Base-by-base conservation (phyloP, 805 yeast genomes). In the Zygosaccharomyces pseudorouxii region DNA sequence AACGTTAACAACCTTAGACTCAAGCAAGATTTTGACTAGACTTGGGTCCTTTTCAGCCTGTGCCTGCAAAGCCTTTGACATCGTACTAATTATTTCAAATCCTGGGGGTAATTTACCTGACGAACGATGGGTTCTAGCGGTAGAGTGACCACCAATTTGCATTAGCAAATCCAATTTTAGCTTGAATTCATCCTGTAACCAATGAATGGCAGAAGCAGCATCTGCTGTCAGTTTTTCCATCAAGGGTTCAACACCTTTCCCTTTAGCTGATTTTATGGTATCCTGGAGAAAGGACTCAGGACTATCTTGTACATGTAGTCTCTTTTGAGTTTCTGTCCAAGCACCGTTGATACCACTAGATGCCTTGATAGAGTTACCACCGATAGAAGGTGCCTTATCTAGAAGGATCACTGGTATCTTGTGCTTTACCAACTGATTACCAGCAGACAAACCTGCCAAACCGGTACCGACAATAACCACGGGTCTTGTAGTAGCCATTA, bases 141-240 rank as follows among this genome's bases (percentile, higher is more conserved):
- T 79, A 1, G 89, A 81, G 61, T 87, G 95, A 2, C 96, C 96
- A 23, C 95, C 95, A 38, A 87, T 67, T 56, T 86, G 78, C n/a
- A 87, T 77, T 10, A 87, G 84, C 12, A 82, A 71, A 6, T 85
- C 76, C 48, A 87, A 69, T 56, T 82, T 86, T 43, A 86, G 68
- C 5, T 73, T 75, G 56, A 86, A 80, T 4, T 74, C 76, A 27
- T 77, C 74, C 55, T 83, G 84, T 45, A 87, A 73, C 92, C 95
- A 87, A 42, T 78, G 78, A 42, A 87, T 76, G 0, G 93, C 90
- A 38, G 73, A 76, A 5, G 78, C 80, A 2, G 89, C 81, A 38
- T 83, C 80, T 48, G 74, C 67, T 1, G 85, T 76, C 51, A 87
- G 69, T 4, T 79, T 83, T 28, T 71, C 67, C 65, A 84, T 82